Evolutionary conservation across 164 flowering plant genomes (phyloP).

Genomic region (Platanus orientalis): DNA sequence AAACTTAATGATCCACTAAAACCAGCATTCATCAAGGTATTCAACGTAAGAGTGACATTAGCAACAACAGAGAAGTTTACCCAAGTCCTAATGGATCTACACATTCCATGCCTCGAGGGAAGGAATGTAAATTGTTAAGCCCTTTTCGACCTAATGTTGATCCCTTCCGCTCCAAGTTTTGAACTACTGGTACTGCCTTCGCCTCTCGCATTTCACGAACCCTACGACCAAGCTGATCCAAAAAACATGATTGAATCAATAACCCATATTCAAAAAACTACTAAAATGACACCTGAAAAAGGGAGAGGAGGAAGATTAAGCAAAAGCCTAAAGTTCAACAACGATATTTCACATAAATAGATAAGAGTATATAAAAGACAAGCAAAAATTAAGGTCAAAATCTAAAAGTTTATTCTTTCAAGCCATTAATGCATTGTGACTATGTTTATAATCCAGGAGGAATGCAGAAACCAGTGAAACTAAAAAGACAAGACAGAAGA

Average conservation of each 20-base stretch:
- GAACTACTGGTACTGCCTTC: conserved; percentile 47
- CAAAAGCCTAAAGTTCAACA: no score
- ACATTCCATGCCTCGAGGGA: conserved; percentile 82
- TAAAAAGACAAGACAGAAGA: no score
- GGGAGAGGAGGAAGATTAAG: background rate
- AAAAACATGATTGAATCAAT: background rate
- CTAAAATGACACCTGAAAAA: background rate
- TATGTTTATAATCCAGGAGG: no score
- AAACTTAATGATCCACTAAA: no score
- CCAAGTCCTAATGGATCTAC: conserved; percentile 79
- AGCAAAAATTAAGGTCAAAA: no score
- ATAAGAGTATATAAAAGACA: no score
- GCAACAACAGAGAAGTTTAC: conserved; percentile 25
- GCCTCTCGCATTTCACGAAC: conserved; percentile 83
- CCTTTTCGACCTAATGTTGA: conserved; percentile 36
- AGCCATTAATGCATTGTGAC: no score
- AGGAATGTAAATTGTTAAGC: conserved; percentile 51
- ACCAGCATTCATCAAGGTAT: background rate
- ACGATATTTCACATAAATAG: no score
- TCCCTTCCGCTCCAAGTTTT: conserved; percentile 43
- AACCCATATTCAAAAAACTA: background rate
- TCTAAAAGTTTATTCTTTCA: no score
- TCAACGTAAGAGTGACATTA: background rate
- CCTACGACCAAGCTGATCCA: conserved; percentile 65
- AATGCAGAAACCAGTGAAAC: no score